These are phyloP conservation scores for Cystobasidiaceae sp. DNA, from an alignment of 1,284 basidiomycete species.

Conservation along the genomic window DNA sequence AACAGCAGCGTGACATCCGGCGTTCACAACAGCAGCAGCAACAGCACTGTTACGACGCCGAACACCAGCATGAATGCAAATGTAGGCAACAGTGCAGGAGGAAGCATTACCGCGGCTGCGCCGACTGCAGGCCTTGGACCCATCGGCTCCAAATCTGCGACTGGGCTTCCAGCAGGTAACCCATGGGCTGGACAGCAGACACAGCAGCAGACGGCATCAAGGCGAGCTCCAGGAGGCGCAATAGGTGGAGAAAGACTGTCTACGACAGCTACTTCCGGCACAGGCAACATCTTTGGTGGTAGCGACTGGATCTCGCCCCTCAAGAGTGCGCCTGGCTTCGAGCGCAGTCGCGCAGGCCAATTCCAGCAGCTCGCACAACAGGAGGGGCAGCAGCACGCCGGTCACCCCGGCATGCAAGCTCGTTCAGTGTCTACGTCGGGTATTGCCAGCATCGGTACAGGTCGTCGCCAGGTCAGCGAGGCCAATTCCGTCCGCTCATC, in stretches of 20 bases:
- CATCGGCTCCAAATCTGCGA: constrained; percentile 13
- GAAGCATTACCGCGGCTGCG: neutral
- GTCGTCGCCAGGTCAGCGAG: constrained; percentile 16
- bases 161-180: constrained; percentile 2
- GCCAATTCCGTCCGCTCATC: constrained; percentile 29
- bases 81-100: too few species aligned
- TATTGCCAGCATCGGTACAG: constrained; percentile 16
- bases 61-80: constrained; percentile 4
- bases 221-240: neutral
- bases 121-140: neutral
- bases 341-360: constrained; percentile 7
- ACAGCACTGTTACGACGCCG: neutral
- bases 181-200: constrained; percentile 9
- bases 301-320: constrained; percentile 23
- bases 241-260: neutral
- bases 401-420: constrained; percentile 8
- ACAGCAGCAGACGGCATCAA: neutral
- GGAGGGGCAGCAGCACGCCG: neutral
- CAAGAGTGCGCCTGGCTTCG: constrained; percentile 17
- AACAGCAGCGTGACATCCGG: neutral
- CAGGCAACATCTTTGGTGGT: neutral
- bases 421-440: constrained; percentile 22
- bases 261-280: neutral
- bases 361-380: constrained; percentile 13
- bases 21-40: neutral